Conservation (phyloP, 2,329 filamentous ascomycete species). For the Gaeumannomyces sp. region DNA sequence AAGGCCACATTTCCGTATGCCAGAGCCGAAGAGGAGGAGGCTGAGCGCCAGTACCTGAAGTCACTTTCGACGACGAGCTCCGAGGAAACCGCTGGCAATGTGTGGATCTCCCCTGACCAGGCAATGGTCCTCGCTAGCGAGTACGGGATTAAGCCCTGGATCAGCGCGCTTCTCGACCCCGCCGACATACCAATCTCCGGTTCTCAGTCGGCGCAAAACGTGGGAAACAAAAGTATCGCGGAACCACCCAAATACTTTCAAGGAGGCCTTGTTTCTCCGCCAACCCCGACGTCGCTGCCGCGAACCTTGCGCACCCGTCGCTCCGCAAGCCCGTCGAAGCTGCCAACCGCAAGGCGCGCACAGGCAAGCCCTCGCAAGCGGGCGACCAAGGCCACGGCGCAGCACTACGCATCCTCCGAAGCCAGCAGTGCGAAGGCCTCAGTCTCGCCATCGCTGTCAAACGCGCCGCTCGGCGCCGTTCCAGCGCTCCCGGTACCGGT, state of each 20-base stretch:
- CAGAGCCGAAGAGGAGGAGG: slow-evolving; percentile 63
- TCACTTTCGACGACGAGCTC: slow-evolving; percentile 70
- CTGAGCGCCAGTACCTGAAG: slow-evolving; percentile 80
- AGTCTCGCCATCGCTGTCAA: slow-evolving; percentile 14
- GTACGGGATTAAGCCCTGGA: slow-evolving; percentile 81
- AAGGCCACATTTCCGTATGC: slow-evolving; percentile 83
- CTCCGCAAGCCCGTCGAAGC: slow-evolving; percentile 53
- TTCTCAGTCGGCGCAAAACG: slow-evolving; percentile 18
- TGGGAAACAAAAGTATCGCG: slow-evolving; percentile 64
- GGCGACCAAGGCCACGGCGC: slow-evolving; percentile 32
- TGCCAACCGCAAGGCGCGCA: slow-evolving; percentile 31
- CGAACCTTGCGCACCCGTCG: slow-evolving; percentile 46
- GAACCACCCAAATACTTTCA: slow-evolving; percentile 70
- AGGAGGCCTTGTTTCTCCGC: slow-evolving; percentile 37
- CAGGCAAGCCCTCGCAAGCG: slow-evolving; percentile 51
- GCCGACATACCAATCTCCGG: slow-evolving; percentile 58
- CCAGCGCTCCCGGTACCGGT: slow-evolving; percentile 15
- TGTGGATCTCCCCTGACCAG: slow-evolving; percentile 84
- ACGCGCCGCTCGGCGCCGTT: background rate
- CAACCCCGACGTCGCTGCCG: slow-evolving; percentile 39
- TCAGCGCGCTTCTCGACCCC: slow-evolving; percentile 87
- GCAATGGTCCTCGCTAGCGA: slow-evolving; percentile 80
- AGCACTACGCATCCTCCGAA: slow-evolving; percentile 34
- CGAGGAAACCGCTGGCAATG: slow-evolving; percentile 92
- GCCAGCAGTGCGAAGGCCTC: slow-evolving; percentile 21